Evolutionary conservation across 371 early-diverging fungal genomes (phyloP), one percentile per base, ranked within the genome.

Genomic region (Chytridiales sp.): DNA sequence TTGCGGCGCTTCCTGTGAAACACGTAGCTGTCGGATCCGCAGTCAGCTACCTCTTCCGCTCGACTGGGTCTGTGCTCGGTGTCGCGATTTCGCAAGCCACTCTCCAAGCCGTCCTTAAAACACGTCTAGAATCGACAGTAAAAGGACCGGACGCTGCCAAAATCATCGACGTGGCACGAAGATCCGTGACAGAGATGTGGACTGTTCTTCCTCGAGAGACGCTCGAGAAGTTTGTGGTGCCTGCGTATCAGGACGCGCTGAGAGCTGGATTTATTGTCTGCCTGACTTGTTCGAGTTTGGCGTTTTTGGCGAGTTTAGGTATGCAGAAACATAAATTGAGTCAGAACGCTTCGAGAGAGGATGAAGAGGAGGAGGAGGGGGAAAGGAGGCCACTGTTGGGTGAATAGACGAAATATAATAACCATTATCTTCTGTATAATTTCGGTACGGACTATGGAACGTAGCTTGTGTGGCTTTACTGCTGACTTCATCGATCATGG

Each of bases 31-130:
- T 71, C 1, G 64, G 72, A 15, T 68, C 77, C 11, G 76, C 78
- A 2, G 72, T 80, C 49, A 70, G 75, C n/a, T 76, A 78, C 51
- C 60, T 80, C 2, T 76, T 76, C 65, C 75, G 78, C 19, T 69
- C 77, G 5, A 62, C 72, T 21, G 80, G 80, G 50, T 55, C 66
- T 41, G 73, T 78, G 1, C 63, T 80, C 56, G 78, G 78, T 59
- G 67, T 76, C 17, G 70, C 77, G 17, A 38, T 62, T 1, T 66
- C 67, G 19, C 72, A 74, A 29, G 74, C 78, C 36, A 71, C 73
- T 39, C 69, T 81, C 55, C 79, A 81, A 66, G 68, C 61, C 31
- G 58, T 68, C 13, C 62, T 78, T 4, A 77, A 73, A 15, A 32
- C 47, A 1, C 42, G 64, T 3, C 69, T 76, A 9, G 56, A 61